A percentile compares a stretch with the other conserved stretches of the same genome.
Evolutionary conservation across 176 grass and related monocot genomes (phyloP).

Genomic region (Aegilops speltoides): DNA sequence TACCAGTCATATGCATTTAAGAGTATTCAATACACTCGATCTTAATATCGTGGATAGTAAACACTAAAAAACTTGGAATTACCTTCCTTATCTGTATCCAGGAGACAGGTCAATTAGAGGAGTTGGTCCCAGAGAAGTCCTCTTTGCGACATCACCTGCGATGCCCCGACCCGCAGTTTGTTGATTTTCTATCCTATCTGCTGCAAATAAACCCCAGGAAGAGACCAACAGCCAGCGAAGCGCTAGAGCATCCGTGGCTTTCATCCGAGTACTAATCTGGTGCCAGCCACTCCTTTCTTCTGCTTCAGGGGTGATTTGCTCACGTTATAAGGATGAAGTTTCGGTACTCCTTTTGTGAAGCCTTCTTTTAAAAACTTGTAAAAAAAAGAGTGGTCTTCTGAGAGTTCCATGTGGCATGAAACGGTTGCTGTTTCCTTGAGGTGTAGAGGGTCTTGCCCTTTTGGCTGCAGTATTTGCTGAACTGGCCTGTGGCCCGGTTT

Average conservation of each 20-base stretch:
- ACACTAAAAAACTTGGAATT: background rate
- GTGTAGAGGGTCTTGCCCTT: slow-evolving; percentile 19
- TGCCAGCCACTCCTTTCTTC: background rate
- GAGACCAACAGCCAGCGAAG: slow-evolving; percentile 82
- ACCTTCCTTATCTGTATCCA: slow-evolving; percentile 38
- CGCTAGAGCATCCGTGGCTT: slow-evolving; percentile 82
- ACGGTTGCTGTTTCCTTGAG: background rate
- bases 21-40: background rate
- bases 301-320: background rate
- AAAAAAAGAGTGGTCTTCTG: slow-evolving; percentile 14
- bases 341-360: slow-evolving; percentile 19
- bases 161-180: slow-evolving; percentile 63
- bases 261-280: slow-evolving; percentile 49
- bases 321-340: slow-evolving; percentile 7
- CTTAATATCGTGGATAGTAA: background rate
- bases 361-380: background rate
- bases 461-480: slow-evolving; percentile 36
- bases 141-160: slow-evolving; percentile 62
- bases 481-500: background rate
- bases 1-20: background rate
- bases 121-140: slow-evolving; percentile 73
- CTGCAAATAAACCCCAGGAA: slow-evolving; percentile 91
- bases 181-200: slow-evolving; percentile 85
- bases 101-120: slow-evolving; percentile 76
- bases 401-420: slow-evolving; percentile 25